Evolutionary conservation across 495 filamentous ascomycete species (phyloP).

Genomic region (Talaromyces adpressus): DNA sequence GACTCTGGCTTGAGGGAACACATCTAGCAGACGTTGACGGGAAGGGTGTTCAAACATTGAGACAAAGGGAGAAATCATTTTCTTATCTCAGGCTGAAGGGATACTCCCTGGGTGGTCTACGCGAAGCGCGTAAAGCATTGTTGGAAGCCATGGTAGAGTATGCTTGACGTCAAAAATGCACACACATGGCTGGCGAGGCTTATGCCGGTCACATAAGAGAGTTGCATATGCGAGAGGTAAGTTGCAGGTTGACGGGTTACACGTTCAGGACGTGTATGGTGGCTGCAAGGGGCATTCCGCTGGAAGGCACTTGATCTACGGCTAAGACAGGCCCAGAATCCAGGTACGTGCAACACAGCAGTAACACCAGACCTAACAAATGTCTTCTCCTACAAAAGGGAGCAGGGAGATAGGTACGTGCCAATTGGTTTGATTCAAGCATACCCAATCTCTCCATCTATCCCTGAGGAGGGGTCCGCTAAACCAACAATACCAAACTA

Average conservation of each 20-base stretch:
- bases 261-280: not conserved
- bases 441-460: not conserved
- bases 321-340: not conserved
- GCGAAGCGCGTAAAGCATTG: constrained; percentile 28
- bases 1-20: constrained; percentile 4
- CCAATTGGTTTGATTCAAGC: constrained; percentile 5
- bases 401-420: constrained; percentile 3
- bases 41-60: not conserved
- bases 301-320: not conserved
- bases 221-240: constrained; percentile 16
- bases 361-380: not conserved
- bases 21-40: not conserved
- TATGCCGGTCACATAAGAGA: not conserved
- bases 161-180: constrained; percentile 38
- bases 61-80: constrained; percentile 1
- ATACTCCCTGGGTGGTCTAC: constrained; percentile 9
- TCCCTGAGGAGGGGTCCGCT: not conserved
- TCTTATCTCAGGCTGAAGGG: constrained; percentile 4
- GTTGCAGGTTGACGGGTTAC: constrained; percentile 16
- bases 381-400: constrained; percentile 1
- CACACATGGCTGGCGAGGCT: constrained; percentile 22
- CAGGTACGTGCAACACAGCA: not conserved
- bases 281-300: constrained; percentile 16
- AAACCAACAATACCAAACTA: not conserved
- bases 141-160: constrained; percentile 41